phyloP scores from a whole-genome alignment of 352 stramenopile species.

The Globisporangium nagaii region DNA sequence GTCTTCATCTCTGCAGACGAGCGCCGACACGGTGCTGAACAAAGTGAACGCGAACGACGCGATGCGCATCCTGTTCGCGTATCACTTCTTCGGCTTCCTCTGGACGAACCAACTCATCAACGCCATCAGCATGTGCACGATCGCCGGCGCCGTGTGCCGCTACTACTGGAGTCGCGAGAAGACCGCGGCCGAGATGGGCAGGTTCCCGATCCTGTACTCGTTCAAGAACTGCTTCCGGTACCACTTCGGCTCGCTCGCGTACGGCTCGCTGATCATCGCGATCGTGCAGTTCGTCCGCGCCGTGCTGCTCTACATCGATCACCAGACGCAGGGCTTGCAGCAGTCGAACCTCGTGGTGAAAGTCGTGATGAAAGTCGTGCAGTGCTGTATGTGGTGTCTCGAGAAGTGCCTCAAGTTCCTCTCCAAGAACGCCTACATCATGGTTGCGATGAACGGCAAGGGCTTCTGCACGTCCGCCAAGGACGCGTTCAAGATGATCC shows the following conservation, averaged over 20 bases:
- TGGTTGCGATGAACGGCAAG: slow-evolving; percentile 73
- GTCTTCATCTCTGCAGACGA: slow-evolving; percentile 9
- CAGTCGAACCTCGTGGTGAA: slow-evolving; percentile 74
- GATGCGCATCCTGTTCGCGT: slow-evolving; percentile 69
- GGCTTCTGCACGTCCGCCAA: slow-evolving; percentile 86
- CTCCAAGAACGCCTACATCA: slow-evolving; percentile 96
- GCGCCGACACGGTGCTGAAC: slow-evolving; percentile 21
- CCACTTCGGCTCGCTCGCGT: slow-evolving; percentile 94
- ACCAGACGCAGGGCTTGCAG: slow-evolving; percentile 85
- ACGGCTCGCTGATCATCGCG: slow-evolving; percentile 94
- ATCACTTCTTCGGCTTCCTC: slow-evolving; percentile 93
- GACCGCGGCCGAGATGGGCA: slow-evolving; percentile 51
- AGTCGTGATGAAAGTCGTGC: slow-evolving; percentile 77
- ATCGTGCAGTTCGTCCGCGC: slow-evolving; percentile 94
- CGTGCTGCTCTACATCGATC: slow-evolving; percentile 90
- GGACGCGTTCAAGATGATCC: slow-evolving; percentile 91
- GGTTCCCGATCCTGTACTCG: slow-evolving; percentile 50
- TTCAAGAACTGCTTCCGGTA: slow-evolving; percentile 87
- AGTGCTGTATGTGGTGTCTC: slow-evolving; percentile 94
- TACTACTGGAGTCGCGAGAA: slow-evolving; percentile 93
- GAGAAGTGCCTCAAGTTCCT: slow-evolving; percentile 96
- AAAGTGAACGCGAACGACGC: slow-evolving; percentile 45
- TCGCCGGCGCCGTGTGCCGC: slow-evolving; percentile 87
- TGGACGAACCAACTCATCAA: slow-evolving; percentile 97
- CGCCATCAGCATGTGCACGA: slow-evolving; percentile 92